Evolutionary conservation across 1,284 basidiomycete species (phyloP).

Genomic region (Cronartium quercuum): DNA sequence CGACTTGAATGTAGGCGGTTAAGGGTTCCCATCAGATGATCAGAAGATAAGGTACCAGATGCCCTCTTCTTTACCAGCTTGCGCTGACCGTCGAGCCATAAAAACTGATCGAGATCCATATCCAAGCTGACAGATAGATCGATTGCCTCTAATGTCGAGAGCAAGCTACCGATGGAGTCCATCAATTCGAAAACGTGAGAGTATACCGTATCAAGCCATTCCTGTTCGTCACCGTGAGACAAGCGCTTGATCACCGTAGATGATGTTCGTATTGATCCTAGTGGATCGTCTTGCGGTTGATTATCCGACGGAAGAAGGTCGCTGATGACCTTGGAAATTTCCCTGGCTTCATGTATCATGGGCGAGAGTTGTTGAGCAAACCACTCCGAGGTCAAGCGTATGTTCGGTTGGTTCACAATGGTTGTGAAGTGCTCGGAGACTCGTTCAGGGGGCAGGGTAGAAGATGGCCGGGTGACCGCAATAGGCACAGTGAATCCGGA

Average conservation of each 20-base stretch:
- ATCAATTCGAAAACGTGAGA: slow-evolving; percentile 9
- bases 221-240: not conserved
- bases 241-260: not conserved
- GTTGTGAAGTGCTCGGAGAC: not conserved
- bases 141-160: slow-evolving; percentile 8
- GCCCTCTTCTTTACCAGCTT: not conserved
- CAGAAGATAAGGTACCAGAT: not conserved
- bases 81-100: slow-evolving; percentile 19
- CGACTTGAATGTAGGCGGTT: slow-evolving; percentile 17
- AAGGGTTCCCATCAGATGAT: not conserved
- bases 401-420: not conserved
- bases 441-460: not conserved
- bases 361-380: slow-evolving; percentile 2
- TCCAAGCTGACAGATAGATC: slow-evolving; percentile 8
- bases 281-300: slow-evolving; percentile 1
- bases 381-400: slow-evolving; percentile 25
- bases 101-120: slow-evolving; percentile 25
- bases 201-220: slow-evolving; percentile 3
- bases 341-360: slow-evolving; percentile 2
- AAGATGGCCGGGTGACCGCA: not conserved
- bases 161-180: not conserved
- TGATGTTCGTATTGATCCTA: slow-evolving; percentile 4
- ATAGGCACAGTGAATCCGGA: slow-evolving; percentile 11
- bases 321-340: slow-evolving; percentile 4
- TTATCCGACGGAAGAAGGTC: not conserved